Conservation (phyloP, 208 protist genomes). For the Kentomonas sorsogonicus region DNA sequence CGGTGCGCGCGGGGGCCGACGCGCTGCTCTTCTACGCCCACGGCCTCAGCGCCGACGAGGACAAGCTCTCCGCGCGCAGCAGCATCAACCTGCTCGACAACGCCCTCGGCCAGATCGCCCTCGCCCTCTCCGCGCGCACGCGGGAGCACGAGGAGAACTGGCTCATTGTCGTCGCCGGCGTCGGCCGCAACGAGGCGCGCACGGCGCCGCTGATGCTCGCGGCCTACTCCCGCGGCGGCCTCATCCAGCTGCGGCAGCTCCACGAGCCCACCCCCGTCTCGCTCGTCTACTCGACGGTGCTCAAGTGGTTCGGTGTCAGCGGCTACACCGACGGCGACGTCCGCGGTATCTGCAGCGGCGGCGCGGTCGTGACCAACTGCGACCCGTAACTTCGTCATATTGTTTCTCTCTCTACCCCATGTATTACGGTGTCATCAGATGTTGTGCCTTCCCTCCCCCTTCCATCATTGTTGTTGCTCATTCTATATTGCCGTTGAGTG, state of each 20-base stretch:
- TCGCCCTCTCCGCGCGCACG: constrained; percentile 41
- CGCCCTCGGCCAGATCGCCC: constrained; percentile 39
- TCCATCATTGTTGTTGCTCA: neutral
- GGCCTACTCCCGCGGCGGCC: constrained; percentile 45
- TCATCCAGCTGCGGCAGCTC: constrained; percentile 42
- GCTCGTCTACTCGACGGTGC: constrained; percentile 45
- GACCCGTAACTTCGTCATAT: constrained; percentile 9
- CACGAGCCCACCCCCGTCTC: constrained; percentile 14
- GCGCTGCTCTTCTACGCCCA: constrained; percentile 57
- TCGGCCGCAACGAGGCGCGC: constrained; percentile 20
- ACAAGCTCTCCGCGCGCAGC: constrained; percentile 27
- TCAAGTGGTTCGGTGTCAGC: constrained; percentile 43
- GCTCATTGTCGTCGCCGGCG: constrained; percentile 58
- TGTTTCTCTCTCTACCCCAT: neutral
- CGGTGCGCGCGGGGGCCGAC: constrained; percentile 34
- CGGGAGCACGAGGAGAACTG: constrained; percentile 42
- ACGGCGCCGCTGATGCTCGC: constrained; percentile 47
- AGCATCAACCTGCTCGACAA: constrained; percentile 69
- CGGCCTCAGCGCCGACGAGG: constrained; percentile 16
- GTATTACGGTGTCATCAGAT: neutral
- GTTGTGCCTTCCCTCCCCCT: neutral
- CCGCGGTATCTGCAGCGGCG: constrained; percentile 59
- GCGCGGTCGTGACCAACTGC: constrained; percentile 49
- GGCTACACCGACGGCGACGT: neutral
- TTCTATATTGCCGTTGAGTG: constrained; percentile 2